These are phyloP conservation scores for Voacanga thouarsii DNA, from an alignment of 257 asterid genomes.

Conservation along the genomic window DNA sequence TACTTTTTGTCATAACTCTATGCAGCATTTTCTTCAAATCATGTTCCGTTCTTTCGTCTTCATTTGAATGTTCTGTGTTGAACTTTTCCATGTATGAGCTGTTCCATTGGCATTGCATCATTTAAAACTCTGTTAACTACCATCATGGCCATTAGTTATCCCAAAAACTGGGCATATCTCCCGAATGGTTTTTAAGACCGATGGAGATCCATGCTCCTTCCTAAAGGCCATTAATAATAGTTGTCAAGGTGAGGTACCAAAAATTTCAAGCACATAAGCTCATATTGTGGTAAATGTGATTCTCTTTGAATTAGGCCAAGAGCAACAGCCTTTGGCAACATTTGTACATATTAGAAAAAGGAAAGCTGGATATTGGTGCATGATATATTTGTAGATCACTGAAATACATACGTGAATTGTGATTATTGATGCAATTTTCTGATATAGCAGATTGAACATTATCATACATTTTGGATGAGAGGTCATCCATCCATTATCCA, in stretches of 20 bases:
- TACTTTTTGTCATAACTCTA: slow-evolving; percentile 22
- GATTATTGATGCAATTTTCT: background rate
- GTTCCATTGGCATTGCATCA: background rate
- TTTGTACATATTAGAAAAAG: background rate
- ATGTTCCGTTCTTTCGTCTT: background rate
- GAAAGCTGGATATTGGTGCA: background rate
- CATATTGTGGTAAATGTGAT: background rate
- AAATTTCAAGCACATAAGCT: background rate
- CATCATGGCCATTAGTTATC: background rate
- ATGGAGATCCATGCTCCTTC: too few species aligned
- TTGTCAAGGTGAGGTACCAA: background rate
- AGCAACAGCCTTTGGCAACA: background rate
- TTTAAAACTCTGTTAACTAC: background rate
- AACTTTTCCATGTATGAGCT: background rate
- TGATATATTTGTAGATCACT: background rate
- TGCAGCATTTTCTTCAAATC: background rate
- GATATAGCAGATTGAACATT: background rate
- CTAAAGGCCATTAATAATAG: background rate
- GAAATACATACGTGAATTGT: background rate
- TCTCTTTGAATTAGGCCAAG: background rate
- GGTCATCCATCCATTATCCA: background rate
- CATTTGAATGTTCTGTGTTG: background rate
- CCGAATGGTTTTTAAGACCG: background rate
- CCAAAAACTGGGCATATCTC: background rate
- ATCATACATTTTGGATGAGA: background rate